Evolutionary conservation across 225 moss, liverwort and hornwort species (phyloP), one percentile per base, ranked within the genome.

Genomic region (Sphagnum contortum): DNA sequence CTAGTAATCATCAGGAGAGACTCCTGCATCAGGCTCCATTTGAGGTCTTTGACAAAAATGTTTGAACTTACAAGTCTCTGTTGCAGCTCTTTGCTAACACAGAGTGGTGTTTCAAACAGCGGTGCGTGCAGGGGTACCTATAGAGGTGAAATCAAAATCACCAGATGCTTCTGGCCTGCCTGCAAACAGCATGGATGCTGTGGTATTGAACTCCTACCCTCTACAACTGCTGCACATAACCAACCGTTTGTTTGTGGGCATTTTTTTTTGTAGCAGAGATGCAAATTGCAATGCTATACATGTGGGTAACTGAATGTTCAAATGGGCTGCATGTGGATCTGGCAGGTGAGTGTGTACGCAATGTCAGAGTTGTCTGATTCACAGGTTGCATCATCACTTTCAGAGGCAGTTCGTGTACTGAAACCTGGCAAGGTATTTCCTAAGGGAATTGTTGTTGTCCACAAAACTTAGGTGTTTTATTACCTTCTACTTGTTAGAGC

Each of bases 401-500:
- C 79, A 47, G 93, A 93, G 45, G 89, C 89, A 62, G 82, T 88
- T 63, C 79, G 91, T 75, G 87, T 92, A 52, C 80, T 98, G 10
- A 91, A 93, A 70, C 98, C 98, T 62, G 98, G 98, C 60, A 98
- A 89, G 87, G 96, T 98, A 65, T 44, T 62, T 14, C n/a, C 52
- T 52, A 13, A 11, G 2, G 46, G 44, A 45, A 9, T 44, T n/a
- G 13, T 44, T 29, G 29, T 29, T 29, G 29, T 29, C 29, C 29
- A 29, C 29, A 29, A 50, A 51, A 44, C 12, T 64, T n/a, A 10
- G 11, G 44, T 13, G n/a, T 44, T 8, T 58, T 44, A 44, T 13
- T 58, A 12, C 5, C n/a, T 58, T 11, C 14, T 13, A 58, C 6
- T 44, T 13, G 2, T 13, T 12, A 13, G 57, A 13, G 9, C 9